Conservation (phyloP, 1,284 basidiomycete species). For the Amylostereum areolatum region DNA sequence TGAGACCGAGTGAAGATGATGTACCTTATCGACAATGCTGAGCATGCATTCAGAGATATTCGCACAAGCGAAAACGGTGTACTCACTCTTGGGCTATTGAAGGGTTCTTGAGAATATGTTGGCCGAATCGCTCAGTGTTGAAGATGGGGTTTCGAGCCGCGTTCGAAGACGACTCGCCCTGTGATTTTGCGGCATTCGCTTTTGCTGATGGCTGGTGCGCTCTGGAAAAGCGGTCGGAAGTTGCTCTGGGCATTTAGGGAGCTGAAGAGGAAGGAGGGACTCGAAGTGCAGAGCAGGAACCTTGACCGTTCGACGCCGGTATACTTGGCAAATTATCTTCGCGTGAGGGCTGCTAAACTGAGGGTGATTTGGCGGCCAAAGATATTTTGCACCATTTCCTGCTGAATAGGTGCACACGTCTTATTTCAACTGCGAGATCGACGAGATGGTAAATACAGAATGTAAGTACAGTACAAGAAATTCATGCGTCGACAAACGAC, state of each 20-base stretch:
- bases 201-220: conserved; percentile 74
- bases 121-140: conserved; percentile 92
- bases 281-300: no score
- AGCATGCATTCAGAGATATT: conserved; percentile 10
- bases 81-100: conserved; percentile 83
- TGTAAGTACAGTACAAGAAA: no score
- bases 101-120: conserved; percentile 97
- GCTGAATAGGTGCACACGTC: no score
- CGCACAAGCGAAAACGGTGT: conserved; percentile 3
- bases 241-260: conserved; percentile 98
- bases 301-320: no score
- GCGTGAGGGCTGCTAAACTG: no score
- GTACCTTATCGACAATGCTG: conserved; percentile 77
- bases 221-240: conserved; percentile 74
- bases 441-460: no score
- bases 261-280: no score
- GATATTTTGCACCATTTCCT: no score
- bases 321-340: no score
- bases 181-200: conserved; percentile 37
- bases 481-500: no score
- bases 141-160: conserved; percentile 77
- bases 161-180: conserved; percentile 36
- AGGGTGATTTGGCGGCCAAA: no score
- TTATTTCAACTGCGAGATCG: no score
- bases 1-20: conserved; percentile 5